Conservation (phyloP, 768 basidiomycete species). For the Mycena leptocephala region DNA sequence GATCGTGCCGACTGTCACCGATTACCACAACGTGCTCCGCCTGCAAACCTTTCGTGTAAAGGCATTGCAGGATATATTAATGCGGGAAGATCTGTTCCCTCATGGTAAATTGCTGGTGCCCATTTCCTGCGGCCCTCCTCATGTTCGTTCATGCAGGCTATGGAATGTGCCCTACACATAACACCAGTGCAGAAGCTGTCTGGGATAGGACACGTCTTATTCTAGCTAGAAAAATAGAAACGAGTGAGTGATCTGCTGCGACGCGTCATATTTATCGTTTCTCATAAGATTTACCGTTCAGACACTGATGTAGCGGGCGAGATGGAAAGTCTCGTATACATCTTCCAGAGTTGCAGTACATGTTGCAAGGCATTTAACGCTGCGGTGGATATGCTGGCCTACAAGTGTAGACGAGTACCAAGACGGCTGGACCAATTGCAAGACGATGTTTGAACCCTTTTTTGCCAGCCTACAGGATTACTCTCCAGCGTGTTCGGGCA, state of each 20-base stretch:
- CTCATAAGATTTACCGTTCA: slow-evolving; percentile 37
- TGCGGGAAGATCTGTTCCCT: slow-evolving; percentile 79
- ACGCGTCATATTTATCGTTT: neutral
- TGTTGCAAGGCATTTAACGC: slow-evolving; percentile 76
- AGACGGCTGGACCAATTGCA: slow-evolving; percentile 67
- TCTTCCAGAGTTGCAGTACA: slow-evolving; percentile 63
- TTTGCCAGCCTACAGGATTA: neutral
- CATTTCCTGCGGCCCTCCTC: neutral
- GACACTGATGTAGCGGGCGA: slow-evolving; percentile 80
- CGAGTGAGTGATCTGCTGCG: slow-evolving; percentile 62
- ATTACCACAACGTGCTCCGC: slow-evolving; percentile 76
- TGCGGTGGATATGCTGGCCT: slow-evolving; percentile 82
- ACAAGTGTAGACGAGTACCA: slow-evolving; percentile 74
- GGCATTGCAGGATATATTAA: slow-evolving; percentile 65
- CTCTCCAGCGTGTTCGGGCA: neutral
- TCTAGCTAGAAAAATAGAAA: slow-evolving; percentile 66
- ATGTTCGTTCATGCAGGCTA: slow-evolving; percentile 57
- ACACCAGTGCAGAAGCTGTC: slow-evolving; percentile 54
- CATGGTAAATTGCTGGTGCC: slow-evolving; percentile 62
- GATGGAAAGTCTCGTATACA: slow-evolving; percentile 70
- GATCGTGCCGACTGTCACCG: slow-evolving; percentile 69
- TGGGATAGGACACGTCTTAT: slow-evolving; percentile 71
- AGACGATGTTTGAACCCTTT: slow-evolving; percentile 5
- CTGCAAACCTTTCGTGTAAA: slow-evolving; percentile 74
- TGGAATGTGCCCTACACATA: slow-evolving; percentile 72